Evolutionary conservation across 1,284 basidiomycete species (phyloP).

Genomic region (Ceraceosorus guamensis): DNA sequence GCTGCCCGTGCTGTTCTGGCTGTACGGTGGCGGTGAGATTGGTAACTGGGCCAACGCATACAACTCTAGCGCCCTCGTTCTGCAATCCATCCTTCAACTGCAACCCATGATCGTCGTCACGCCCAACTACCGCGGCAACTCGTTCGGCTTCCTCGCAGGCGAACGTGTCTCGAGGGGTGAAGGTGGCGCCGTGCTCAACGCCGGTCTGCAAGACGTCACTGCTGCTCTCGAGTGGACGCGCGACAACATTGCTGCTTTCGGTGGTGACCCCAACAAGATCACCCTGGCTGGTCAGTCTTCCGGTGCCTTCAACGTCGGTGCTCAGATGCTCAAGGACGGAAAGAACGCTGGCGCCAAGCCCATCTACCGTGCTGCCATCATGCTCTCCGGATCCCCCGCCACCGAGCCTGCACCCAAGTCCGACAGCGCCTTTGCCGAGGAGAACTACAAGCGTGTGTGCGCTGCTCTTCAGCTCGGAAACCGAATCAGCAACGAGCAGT

Average conservation of each 20-base stretch:
- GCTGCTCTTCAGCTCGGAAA: neutral
- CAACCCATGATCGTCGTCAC: slow-evolving; percentile 2
- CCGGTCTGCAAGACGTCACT: slow-evolving; percentile 60
- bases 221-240: slow-evolving; percentile 58
- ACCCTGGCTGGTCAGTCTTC: slow-evolving; percentile 40
- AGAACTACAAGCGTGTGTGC: neutral
- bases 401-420: neutral
- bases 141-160: neutral
- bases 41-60: neutral
- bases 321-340: neutral
- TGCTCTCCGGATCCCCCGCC: neutral
- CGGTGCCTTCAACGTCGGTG: slow-evolving; percentile 12
- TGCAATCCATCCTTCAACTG: neutral
- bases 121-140: neutral
- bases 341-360: neutral
- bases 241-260: slow-evolving; percentile 59
- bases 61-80: neutral
- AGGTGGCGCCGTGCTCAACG: slow-evolving; percentile 56
- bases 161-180: slow-evolving; percentile 37
- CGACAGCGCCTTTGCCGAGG: neutral
- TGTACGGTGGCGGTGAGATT: slow-evolving; percentile 27
- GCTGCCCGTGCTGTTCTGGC: slow-evolving; percentile 61
- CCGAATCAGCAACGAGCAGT: neutral
- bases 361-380: neutral
- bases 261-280: slow-evolving; percentile 58